phyloP scores from a whole-genome alignment of 2,329 filamentous ascomycete genomes.

The Neofusicoccum ribis region DNA sequence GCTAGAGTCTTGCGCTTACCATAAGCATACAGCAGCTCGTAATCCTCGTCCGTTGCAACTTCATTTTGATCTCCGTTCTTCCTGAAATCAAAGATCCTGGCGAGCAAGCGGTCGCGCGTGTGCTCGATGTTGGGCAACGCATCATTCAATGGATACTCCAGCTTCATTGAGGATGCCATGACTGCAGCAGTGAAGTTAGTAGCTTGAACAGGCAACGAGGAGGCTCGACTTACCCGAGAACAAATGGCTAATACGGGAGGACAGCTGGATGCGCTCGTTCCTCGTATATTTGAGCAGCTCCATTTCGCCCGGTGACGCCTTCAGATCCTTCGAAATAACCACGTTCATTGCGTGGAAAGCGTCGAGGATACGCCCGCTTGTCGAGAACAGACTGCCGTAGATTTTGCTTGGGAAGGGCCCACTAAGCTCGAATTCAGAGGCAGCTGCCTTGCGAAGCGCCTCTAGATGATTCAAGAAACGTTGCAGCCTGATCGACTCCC shows the following conservation, averaged over 20 bases:
- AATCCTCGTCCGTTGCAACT: slow-evolving; percentile 72
- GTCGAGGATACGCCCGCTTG: slow-evolving; percentile 83
- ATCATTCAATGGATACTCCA: slow-evolving; percentile 91
- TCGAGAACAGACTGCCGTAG: slow-evolving; percentile 73
- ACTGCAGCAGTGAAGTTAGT: slow-evolving; percentile 48
- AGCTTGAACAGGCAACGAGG: background rate
- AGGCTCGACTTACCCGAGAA: slow-evolving; percentile 53
- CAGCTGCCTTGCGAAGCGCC: slow-evolving; percentile 68
- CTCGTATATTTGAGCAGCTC: slow-evolving; percentile 77
- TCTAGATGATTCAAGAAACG: slow-evolving; percentile 75
- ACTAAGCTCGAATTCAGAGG: slow-evolving; percentile 84
- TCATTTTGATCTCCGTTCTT: slow-evolving; percentile 60
- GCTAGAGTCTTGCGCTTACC: slow-evolving; percentile 48
- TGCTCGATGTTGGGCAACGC: slow-evolving; percentile 80
- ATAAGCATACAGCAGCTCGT: slow-evolving; percentile 90
- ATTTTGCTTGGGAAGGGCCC: slow-evolving; percentile 79
- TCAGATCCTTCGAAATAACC: slow-evolving; percentile 77
- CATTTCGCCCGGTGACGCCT: slow-evolving; percentile 76
- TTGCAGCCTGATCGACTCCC: slow-evolving; percentile 84
- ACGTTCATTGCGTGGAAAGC: slow-evolving; percentile 96
- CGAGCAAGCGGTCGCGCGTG: slow-evolving; percentile 77
- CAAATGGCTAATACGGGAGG: slow-evolving; percentile 87
- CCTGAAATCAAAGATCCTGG: slow-evolving; percentile 84
- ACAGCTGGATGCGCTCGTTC: slow-evolving; percentile 76
- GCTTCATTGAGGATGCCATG: slow-evolving; percentile 86